Evolutionary conservation across 176 grass and related monocot genomes (phyloP).

Genomic region (Oryza longistaminata): DNA sequence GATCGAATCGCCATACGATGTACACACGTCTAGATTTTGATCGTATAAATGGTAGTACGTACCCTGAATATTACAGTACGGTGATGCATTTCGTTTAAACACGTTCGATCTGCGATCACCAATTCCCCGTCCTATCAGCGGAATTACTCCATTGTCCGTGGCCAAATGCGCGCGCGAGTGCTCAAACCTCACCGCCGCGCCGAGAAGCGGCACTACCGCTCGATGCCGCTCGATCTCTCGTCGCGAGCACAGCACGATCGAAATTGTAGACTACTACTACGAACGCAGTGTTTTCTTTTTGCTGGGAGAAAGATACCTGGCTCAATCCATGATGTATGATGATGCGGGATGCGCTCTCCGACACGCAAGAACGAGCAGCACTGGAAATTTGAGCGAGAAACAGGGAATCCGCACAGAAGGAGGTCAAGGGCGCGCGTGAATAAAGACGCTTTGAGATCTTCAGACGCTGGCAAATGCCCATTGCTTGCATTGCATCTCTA

Average conservation of each 20-base stretch:
- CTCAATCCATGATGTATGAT: neutral
- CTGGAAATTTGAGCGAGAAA: neutral
- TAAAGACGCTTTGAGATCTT: slow-evolving; percentile 48
- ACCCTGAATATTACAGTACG: neutral
- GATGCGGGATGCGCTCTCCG: neutral
- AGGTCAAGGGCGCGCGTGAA: slow-evolving; percentile 42
- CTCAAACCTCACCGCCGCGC: neutral
- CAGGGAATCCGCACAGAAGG: neutral
- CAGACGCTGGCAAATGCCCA: slow-evolving; percentile 1
- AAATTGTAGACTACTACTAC: neutral
- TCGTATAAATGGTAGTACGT: neutral
- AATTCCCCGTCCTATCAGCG: neutral
- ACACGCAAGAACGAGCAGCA: neutral
- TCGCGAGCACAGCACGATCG: no score
- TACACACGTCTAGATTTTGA: neutral
- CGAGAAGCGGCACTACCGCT: no score
- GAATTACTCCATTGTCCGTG: neutral
- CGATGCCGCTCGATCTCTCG: no score
- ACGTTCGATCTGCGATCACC: neutral
- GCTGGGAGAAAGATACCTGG: neutral
- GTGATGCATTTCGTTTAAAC: neutral
- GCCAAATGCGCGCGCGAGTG: neutral
- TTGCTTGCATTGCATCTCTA: neutral
- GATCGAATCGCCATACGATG: neutral
- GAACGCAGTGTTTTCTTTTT: neutral